phyloP scores from a whole-genome alignment of 495 filamentous ascomycete genomes.

The Penicillium paxilli region DNA sequence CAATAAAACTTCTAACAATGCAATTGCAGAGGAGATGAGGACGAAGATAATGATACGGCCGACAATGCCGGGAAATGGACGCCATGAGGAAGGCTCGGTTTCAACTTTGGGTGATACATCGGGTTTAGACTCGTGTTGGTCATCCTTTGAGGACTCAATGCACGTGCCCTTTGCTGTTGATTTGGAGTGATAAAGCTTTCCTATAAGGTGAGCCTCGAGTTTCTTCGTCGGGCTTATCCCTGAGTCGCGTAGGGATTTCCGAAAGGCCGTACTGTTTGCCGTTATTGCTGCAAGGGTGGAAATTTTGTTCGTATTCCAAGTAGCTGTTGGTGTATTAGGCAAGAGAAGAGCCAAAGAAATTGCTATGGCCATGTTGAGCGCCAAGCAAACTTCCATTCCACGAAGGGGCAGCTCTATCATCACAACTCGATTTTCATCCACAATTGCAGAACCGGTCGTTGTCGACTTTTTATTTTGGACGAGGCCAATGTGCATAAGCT shows the following conservation, averaged over 20 bases:
- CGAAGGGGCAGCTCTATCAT: constrained; percentile 12
- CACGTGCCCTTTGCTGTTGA: background rate
- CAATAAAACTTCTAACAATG: constrained; percentile 6
- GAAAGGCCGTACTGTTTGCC: constrained; percentile 3
- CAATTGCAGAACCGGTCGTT: constrained; percentile 2
- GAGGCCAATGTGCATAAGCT: constrained; percentile 9
- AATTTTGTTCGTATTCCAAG: constrained; percentile 4
- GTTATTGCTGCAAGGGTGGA: constrained; percentile 7
- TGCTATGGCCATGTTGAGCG: background rate
- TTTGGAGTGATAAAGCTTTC: background rate
- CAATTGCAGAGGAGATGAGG: background rate
- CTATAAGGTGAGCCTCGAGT: background rate
- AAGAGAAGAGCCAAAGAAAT: background rate
- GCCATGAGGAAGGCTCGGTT: constrained; percentile 1
- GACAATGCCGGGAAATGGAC: constrained; percentile 8
- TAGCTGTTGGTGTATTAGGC: background rate
- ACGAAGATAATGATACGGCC: constrained; percentile 5
- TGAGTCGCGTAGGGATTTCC: background rate
- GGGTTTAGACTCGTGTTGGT: background rate
- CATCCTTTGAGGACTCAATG: background rate
- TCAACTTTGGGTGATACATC: background rate
- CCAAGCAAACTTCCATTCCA: constrained; percentile 10
- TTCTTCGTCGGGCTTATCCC: background rate
- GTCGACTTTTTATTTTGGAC: background rate
- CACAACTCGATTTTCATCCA: constrained; percentile 6